Percentiles rank a stretch among this genome's conserved stretches.
Conservation (phyloP, 176 grass and related monocot species). For the Phyllostachys edulis region DNA sequence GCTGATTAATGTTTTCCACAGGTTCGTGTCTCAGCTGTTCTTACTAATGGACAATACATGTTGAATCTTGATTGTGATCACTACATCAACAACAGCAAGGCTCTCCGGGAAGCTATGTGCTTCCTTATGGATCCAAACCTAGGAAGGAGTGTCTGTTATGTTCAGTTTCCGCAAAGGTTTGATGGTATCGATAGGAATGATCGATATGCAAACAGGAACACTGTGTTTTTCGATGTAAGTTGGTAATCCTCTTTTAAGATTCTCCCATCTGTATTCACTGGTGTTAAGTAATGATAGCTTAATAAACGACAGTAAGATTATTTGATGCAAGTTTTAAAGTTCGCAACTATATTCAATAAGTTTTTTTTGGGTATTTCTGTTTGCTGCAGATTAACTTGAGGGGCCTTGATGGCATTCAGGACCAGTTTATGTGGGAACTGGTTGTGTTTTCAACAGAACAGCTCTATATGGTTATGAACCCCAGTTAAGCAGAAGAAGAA, state of each 20-base stretch:
- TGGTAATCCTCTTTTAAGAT: background rate
- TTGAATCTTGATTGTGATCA: conserved; percentile 99
- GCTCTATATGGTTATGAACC: conserved; percentile 99
- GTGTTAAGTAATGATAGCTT: conserved; percentile 17
- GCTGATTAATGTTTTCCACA: conserved; percentile 33
- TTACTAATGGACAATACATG: conserved; percentile 98
- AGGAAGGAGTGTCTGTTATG: conserved; percentile 91
- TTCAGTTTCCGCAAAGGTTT: conserved; percentile 97
- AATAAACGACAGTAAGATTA: background rate
- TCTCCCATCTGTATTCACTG: background rate
- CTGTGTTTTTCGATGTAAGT: conserved; percentile 99
- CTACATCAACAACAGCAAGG: conserved; percentile 99
- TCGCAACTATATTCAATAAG: background rate
- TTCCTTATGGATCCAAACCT: conserved; percentile 99
- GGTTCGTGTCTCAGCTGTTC: conserved; percentile 99
- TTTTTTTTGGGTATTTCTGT: conserved; percentile 15
- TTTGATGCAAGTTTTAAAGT: conserved; percentile 3
- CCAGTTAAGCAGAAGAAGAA: conserved; percentile 84
- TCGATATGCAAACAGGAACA: conserved; percentile 98
- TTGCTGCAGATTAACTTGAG: conserved; percentile 94
- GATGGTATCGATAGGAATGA: conserved; percentile 98
- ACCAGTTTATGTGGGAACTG: conserved; percentile 99
- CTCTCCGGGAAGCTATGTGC: conserved; percentile 96
- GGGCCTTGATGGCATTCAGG: conserved; percentile 99
- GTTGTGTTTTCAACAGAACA: conserved; percentile 99